Conservation (phyloP, 495 filamentous ascomycete genomes). For the Talaromyces adpressus region DNA sequence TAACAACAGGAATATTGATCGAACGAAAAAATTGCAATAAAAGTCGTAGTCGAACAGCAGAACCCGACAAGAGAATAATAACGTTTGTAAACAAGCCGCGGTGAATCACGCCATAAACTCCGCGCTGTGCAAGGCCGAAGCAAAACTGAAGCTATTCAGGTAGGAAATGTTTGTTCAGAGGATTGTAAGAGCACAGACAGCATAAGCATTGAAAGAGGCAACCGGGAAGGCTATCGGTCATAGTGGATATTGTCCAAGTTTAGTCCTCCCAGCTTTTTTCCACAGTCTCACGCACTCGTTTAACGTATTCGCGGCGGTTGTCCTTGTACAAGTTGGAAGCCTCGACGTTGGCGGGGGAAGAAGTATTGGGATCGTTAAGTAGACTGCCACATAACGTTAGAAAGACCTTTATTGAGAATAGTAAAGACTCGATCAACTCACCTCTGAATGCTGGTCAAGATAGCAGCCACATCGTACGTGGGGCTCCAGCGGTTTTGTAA, state of each 20-base stretch:
- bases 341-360: conserved; percentile 94
- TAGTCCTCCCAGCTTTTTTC: conserved; percentile 99
- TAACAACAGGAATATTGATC: background rate
- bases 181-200: background rate
- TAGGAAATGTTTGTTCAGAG: background rate
- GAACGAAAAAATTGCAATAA: background rate
- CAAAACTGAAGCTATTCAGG: background rate
- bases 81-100: background rate
- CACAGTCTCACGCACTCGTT: conserved; percentile 91
- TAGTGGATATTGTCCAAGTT: background rate
- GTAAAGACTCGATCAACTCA: conserved; percentile 28
- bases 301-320: conserved; percentile 91
- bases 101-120: conserved; percentile 9
- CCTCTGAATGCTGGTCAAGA: conserved; percentile 97
- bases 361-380: conserved; percentile 97
- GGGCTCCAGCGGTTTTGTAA: conserved; percentile 98
- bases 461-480: conserved; percentile 95
- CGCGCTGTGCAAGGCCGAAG: conserved; percentile 9
- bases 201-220: background rate
- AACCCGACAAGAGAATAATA: background rate
- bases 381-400: conserved; percentile 49
- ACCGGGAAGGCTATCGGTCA: background rate
- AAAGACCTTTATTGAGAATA: background rate
- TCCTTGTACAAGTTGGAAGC: conserved; percentile 98
- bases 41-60: background rate